These are phyloP conservation scores for Trichoderma citrinoviride DNA, from an alignment of 2,329 filamentous ascomycete genomes.

Conservation along the genomic window DNA sequence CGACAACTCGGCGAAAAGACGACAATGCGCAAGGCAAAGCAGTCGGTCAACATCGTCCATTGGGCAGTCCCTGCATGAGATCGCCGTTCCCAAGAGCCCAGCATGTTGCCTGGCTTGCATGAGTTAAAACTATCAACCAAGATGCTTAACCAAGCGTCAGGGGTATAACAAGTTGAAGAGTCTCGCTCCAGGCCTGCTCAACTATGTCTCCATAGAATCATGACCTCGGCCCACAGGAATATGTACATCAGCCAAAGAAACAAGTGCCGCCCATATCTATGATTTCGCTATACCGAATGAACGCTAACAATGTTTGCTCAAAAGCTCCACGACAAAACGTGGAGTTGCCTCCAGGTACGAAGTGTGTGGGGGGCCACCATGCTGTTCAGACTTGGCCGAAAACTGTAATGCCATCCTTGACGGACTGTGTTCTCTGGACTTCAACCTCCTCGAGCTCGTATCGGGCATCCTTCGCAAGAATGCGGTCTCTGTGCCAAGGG, in stretches of 20 bases:
- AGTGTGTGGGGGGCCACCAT: too few relatives aligned
- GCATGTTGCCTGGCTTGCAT: neutral
- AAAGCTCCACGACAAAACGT: neutral
- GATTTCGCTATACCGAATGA: neutral
- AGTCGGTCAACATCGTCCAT: neutral
- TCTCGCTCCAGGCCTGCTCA: neutral
- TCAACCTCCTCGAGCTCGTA: conserved; percentile 41
- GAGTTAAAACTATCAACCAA: neutral
- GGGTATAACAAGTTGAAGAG: neutral
- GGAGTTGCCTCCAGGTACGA: neutral
- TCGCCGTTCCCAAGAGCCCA: neutral
- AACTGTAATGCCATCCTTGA: conserved; percentile 30
- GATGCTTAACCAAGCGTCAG: neutral
- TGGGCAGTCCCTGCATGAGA: neutral
- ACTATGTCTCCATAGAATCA: neutral
- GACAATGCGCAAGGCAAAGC: neutral
- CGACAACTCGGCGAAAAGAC: neutral
- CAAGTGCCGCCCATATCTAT: neutral
- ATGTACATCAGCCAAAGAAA: conserved; percentile 11
- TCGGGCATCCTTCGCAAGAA: conserved; percentile 45
- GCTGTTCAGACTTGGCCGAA: conserved; percentile 7
- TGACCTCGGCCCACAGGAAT: neutral
- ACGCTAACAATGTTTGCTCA: neutral
- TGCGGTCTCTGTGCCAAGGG: conserved; percentile 77
- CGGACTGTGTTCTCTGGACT: conserved; percentile 28